Percentiles rank a stretch among this genome's conserved stretches.
Conservation (phyloP, 495 filamentous ascomycete species). For the Penicillium antarcticum region DNA sequence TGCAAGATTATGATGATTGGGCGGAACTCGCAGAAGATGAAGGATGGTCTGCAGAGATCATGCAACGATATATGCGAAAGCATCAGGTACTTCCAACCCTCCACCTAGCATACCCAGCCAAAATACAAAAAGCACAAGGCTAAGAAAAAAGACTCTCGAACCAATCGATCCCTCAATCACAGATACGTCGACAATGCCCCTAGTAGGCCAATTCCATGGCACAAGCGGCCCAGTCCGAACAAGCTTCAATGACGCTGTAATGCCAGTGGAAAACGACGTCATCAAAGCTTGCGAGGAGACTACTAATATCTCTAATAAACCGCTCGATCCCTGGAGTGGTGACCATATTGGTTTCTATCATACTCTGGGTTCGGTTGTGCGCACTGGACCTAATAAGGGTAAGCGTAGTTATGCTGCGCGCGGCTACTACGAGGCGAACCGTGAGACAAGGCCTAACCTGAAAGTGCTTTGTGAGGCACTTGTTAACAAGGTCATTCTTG, state of each 20-base stretch:
- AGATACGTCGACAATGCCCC: slow-evolving; percentile 13
- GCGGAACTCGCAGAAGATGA: slow-evolving; percentile 35
- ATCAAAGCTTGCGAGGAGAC: slow-evolving; percentile 24
- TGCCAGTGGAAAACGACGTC: slow-evolving; percentile 23
- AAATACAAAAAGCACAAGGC: background rate
- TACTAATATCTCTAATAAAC: slow-evolving; percentile 14
- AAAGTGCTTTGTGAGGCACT: slow-evolving; percentile 29
- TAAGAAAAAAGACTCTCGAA: slow-evolving; percentile 11
- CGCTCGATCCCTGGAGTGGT: slow-evolving; percentile 31
- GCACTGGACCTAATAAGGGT: slow-evolving; percentile 35
- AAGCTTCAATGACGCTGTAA: slow-evolving; percentile 23
- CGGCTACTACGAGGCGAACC: slow-evolving; percentile 23
- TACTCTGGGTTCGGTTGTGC: slow-evolving; percentile 37
- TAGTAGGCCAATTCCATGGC: slow-evolving; percentile 25
- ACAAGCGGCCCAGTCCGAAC: slow-evolving; percentile 26
- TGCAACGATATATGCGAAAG: slow-evolving; percentile 26
- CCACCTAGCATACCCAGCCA: too few species aligned
- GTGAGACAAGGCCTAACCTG: slow-evolving; percentile 18
- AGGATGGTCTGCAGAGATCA: slow-evolving; percentile 38
- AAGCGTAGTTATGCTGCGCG: slow-evolving; percentile 51
- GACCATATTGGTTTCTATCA: slow-evolving; percentile 34
- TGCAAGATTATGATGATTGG: slow-evolving; percentile 47
- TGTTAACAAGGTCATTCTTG: slow-evolving; percentile 24
- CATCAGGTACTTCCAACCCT: slow-evolving; percentile 22
- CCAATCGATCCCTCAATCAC: slow-evolving; percentile 13